Evolutionary conservation across 257 asterid genomes (phyloP).

Genomic region (Handroanthus guayacan): DNA sequence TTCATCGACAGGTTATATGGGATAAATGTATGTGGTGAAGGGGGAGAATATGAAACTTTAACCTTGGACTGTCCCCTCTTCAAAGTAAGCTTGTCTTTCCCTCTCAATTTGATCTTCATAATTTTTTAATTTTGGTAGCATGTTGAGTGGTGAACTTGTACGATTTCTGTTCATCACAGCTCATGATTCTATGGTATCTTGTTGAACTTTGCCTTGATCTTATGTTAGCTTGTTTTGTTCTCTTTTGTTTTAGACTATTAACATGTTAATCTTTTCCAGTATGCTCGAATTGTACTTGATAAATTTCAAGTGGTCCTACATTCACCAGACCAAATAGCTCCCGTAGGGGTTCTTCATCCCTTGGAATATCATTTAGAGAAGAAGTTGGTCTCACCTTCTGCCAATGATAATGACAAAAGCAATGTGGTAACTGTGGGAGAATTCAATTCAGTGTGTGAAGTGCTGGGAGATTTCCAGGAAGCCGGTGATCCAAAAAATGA

Average conservation of each 20-base stretch:
- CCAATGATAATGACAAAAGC: conserved; percentile 44
- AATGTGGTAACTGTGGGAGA: conserved; percentile 45
- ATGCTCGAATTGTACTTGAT: conserved; percentile 92
- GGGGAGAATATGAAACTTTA: conserved; percentile 97
- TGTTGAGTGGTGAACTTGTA: conserved; percentile 13
- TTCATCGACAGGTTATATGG: conserved; percentile 81
- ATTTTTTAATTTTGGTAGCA: neutral
- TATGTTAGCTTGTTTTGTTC: conserved; percentile 10
- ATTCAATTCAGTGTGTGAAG: conserved; percentile 66
- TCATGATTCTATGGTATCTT: conserved; percentile 22
- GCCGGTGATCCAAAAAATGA: conserved; percentile 38
- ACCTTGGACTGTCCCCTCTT: conserved; percentile 97
- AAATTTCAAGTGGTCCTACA: conserved; percentile 77
- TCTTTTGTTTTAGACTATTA: conserved; percentile 35
- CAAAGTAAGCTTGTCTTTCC: conserved; percentile 58
- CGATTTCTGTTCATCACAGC: conserved; percentile 4
- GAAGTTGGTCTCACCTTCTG: conserved; percentile 52
- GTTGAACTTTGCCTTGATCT: conserved; percentile 7
- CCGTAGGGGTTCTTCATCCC: conserved; percentile 96
- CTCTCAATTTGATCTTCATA: conserved; percentile 23
- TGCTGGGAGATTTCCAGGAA: conserved; percentile 64
- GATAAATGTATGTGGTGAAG: conserved; percentile 97
- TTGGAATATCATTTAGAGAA: conserved; percentile 83
- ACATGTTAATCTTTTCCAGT: conserved; percentile 61
- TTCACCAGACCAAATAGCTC: conserved; percentile 90